Conservation (phyloP, 495 filamentous ascomycete species). For the Pseudomonodictys pantanalensis region DNA sequence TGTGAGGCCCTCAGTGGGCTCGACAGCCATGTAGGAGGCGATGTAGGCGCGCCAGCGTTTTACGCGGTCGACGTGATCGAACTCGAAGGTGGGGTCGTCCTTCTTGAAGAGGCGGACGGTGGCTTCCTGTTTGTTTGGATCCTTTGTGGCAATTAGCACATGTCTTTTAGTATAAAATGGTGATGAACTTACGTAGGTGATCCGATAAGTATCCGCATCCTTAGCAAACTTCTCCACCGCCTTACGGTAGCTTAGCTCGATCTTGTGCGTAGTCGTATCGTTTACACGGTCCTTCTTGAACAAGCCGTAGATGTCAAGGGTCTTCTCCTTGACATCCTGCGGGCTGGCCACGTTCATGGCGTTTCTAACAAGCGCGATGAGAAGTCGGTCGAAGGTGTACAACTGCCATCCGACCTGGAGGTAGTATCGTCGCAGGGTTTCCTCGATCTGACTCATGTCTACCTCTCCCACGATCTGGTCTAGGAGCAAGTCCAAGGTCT, state of each 20-base stretch:
- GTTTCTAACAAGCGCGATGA: conserved; percentile 71
- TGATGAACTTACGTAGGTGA: conserved; percentile 68
- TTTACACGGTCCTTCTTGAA: conserved; percentile 78
- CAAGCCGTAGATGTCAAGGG: conserved; percentile 74
- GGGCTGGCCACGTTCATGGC: conserved; percentile 69
- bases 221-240: conserved; percentile 82
- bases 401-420: conserved; percentile 83
- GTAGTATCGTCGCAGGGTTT: conserved; percentile 84
- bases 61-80: conserved; percentile 49
- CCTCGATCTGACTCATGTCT: conserved; percentile 78
- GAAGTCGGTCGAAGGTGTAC: conserved; percentile 83
- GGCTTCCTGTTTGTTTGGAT: conserved; percentile 54
- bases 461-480: conserved; percentile 69
- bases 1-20: conserved; percentile 82
- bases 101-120: conserved; percentile 69
- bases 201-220: conserved; percentile 84
- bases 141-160: conserved; percentile 10
- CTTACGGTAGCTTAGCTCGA: conserved; percentile 81
- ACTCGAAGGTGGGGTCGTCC: conserved; percentile 77
- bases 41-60: conserved; percentile 89
- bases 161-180: background rate
- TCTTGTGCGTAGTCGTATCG: conserved; percentile 76
- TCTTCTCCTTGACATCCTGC: conserved; percentile 89
- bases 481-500: conserved; percentile 66
- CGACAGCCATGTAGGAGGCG: conserved; percentile 79